Base-by-base conservation (phyloP, 2,329 filamentous ascomycete species). In the Diplodia intermedia region DNA sequence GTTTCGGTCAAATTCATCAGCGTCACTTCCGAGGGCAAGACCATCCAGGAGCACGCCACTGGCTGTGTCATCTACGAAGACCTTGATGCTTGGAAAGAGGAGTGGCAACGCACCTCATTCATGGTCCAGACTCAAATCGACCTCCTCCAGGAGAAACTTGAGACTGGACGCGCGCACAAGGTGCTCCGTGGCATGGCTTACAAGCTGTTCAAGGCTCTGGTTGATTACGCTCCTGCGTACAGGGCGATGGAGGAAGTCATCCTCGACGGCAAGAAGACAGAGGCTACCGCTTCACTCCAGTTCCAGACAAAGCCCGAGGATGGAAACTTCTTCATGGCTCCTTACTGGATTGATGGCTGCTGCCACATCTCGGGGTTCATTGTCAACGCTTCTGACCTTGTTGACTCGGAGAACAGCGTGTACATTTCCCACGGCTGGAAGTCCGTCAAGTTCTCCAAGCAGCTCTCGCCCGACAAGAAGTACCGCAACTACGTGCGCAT, bases 171-270 rank as follows among this genome's bases (percentile, higher is more conserved):
- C 67, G 90, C 90, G 33, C 90, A 91, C 76, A 90, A 91, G 79
- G 86, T 93, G 70, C 86, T 90, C 61, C 88, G 90, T 31, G 90
- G 90, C 40, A 87, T 93, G 81, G 89, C 90, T 15, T 95, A 95
- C 85, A 94, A 93, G 80, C 85, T 90, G 63, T 88, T 88, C 80
- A 85, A 85, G 73, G 82, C 84, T 65, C 79, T 88, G 38, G 86
- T 88, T 47, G 84, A 83, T 61, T 88, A 88, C 71, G 82, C 84
- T 68, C 80, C 83, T 68, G 85, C 83, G 72, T 88, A 86, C 76
- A 82, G 85, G 66, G 85, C 84, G 61, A 88, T 88, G 79, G 81
- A 85, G 55, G 85, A 87, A 72, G 86, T 88, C 57, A 85, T 87
- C 61, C 79, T 88, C 12, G 85, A 87, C 73, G 84, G 84, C 69